Percentiles rank a stretch among this genome's conserved stretches.
Conservation (phyloP, 192 early-diverging fungal species). For the Podila minutissima region DNA sequence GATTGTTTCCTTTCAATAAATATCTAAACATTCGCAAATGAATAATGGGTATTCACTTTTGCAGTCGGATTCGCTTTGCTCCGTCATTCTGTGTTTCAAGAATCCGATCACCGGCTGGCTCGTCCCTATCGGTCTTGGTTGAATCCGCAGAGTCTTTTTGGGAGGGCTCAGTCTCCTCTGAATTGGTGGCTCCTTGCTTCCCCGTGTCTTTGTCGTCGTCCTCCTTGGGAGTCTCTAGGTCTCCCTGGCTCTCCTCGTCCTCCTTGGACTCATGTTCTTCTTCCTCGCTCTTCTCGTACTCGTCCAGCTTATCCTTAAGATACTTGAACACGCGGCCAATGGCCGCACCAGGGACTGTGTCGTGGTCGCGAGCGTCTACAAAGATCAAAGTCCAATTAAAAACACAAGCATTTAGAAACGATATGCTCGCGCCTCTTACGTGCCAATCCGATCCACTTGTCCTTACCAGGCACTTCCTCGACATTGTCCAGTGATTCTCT, state of each 20-base stretch:
- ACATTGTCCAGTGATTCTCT: too few species aligned
- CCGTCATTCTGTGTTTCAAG: not conserved
- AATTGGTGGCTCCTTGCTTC: too few species aligned
- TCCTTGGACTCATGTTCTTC: not conserved
- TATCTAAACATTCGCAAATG: too few species aligned
- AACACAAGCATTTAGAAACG: not conserved
- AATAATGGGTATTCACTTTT: too few species aligned
- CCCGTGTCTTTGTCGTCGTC: not conserved
- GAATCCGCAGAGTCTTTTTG: too few species aligned
- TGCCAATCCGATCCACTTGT: not conserved
- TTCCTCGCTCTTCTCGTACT: not conserved
- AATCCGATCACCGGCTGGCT: too few species aligned
- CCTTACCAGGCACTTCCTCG: not conserved
- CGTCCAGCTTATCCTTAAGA: not conserved
- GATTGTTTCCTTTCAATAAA: too few species aligned
- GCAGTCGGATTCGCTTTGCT: not conserved
- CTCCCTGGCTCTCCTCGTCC: not conserved
- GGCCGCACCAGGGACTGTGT: conserved; percentile 32
- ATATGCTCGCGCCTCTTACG: not conserved
- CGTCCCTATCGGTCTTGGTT: too few species aligned
- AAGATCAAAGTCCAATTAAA: not conserved
- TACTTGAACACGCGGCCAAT: conserved; percentile 24
- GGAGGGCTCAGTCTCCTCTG: too few species aligned
- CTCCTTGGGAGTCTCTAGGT: not conserved
- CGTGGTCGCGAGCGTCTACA: conserved; percentile 20